Evolutionary conservation across 345 rosid genomes (phyloP), one percentile per base, ranked within the genome.

Genomic region (Clarkia xantiana): DNA sequence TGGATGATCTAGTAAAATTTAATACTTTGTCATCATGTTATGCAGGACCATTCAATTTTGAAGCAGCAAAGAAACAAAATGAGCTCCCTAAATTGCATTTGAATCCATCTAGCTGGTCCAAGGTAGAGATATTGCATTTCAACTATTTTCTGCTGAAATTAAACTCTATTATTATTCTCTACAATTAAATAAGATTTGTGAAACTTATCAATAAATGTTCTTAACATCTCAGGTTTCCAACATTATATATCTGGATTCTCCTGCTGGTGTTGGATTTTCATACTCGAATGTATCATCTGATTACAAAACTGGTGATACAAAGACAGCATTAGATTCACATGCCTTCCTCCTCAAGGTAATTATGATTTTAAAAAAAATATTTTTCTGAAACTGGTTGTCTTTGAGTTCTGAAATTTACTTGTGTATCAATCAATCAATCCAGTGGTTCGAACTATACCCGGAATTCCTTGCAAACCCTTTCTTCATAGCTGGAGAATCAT

Each of bases 11-110:
- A 2, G 11, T 46, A 6, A 12, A 38, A 44, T 29, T n/a, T 8
- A 18, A 4, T 8, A 16, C 17, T 9, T 14, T 40, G 15, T 11
- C 20, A 22, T 22, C 42, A 16, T 17, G 14, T 46, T 42, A 23
- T 63, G 53, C 82, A 90, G 97, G 97, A 29, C 91, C 94, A 55
- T 90, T 90, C 75, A 76, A 75, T 64, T 90, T 90, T 58, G 82
- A 83, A 64, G 62, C 48, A 9, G 64, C 59, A 25, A 66, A 62
- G 44, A 68, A 52, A 22, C 51, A 52, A 11, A 52, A 59, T 18
- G 44, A 56, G 62, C 56, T 64, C 48, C 83, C 81, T 39, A 68
- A 44, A 39, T 59, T 90, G 67, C 88, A 77, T 58, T 76, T 83
- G 53, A 90, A 90, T 75, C 79, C 44, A 23, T 62, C 76, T 67